phyloP scores from a whole-genome alignment of 768 basidiomycete genomes.

The Naganishia antarctica region DNA sequence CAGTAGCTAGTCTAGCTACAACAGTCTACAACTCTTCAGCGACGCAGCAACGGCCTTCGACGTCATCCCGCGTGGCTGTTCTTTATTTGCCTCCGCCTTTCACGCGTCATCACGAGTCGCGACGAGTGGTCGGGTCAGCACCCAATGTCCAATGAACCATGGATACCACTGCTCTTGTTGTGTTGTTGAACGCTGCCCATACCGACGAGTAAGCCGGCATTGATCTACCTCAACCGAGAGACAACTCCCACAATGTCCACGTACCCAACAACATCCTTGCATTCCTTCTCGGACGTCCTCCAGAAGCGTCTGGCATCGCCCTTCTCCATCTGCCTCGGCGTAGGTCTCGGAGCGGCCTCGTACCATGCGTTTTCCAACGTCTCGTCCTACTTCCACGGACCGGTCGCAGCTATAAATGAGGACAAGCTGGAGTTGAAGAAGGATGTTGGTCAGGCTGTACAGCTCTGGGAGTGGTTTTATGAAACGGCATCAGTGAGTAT shows the following conservation, averaged over 20 bases:
- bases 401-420: conserved; percentile 1
- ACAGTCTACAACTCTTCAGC: too few relatives aligned
- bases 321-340: conserved; percentile 27
- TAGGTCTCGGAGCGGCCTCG: conserved; percentile 20
- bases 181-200: too few relatives aligned
- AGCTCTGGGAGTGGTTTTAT: conserved; percentile 29
- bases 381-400: conserved; percentile 18
- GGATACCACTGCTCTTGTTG: too few relatives aligned
- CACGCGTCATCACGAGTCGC: too few relatives aligned
- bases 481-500: conserved; percentile 24
- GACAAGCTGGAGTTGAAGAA: conserved; percentile 20
- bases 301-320: conserved; percentile 21
- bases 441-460: conserved; percentile 24
- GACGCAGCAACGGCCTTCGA: too few relatives aligned
- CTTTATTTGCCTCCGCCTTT: too few relatives aligned
- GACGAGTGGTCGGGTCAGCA: too few relatives aligned
- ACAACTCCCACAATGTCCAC: conserved; percentile 6
- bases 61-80: too few relatives aligned
- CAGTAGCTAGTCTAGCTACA: too few relatives aligned
- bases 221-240: too few relatives aligned
- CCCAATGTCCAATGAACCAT: too few relatives aligned
- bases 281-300: conserved; percentile 21
- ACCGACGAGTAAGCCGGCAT: too few relatives aligned
- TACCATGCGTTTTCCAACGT: conserved; percentile 20
- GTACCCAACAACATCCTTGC: conserved; percentile 17